Evolutionary conservation across 129 eudicot species (phyloP).

Genomic region (Artemisia tridentata): DNA sequence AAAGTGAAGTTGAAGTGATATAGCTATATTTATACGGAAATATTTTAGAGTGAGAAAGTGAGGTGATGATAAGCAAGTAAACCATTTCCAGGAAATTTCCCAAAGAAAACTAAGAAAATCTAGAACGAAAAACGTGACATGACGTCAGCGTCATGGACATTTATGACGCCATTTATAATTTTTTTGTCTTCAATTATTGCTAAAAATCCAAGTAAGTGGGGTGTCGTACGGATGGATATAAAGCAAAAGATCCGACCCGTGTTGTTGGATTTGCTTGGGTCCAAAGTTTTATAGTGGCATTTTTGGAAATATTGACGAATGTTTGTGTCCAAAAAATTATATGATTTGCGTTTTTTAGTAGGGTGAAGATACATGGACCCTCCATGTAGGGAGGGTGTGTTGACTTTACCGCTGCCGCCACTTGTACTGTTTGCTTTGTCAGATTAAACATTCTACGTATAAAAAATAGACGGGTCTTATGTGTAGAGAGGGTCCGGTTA

Average conservation of each 20-base stretch:
- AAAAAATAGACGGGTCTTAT: no score
- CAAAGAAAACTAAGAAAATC: slow-evolving; percentile 1
- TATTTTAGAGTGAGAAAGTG: slow-evolving; percentile 5
- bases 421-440: no score
- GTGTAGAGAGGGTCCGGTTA: no score
- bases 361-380: no score
- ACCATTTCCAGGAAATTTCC: slow-evolving; percentile 19
- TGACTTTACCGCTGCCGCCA: no score
- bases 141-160: background rate
- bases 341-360: background rate
- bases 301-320: background rate
- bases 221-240: slow-evolving; percentile 1
- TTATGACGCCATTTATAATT: background rate
- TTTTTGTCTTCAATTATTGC: slow-evolving; percentile 14
- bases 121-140: background rate
- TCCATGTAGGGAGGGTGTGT: no score
- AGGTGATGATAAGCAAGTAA: slow-evolving; percentile 13
- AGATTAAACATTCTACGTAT: no score
- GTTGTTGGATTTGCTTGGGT: background rate
- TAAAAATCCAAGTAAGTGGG: background rate
- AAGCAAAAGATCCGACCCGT: background rate
- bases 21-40: background rate
- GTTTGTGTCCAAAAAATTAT: background rate
- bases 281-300: slow-evolving; percentile 7
- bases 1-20: slow-evolving; percentile 25